Base-by-base conservation (phyloP, 257 asterid species). In the Plectranthus barbatus region DNA sequence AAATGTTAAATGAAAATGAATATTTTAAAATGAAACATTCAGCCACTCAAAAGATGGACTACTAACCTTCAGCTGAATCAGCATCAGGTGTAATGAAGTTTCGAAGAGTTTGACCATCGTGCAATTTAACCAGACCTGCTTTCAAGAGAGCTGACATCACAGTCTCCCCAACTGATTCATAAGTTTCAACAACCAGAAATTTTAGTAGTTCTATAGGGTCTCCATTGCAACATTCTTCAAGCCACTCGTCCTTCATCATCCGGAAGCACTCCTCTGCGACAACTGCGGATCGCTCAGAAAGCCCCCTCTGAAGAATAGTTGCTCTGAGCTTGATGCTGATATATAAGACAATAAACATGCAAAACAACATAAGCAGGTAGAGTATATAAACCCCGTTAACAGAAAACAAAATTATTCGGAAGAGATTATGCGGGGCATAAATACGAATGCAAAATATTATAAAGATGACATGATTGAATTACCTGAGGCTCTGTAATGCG, bases 161-260 rank as follows among this genome's bases (percentile, higher is more conserved):
- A 36, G 80, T 79, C 77, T 82, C 99, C 55, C 94, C 97, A 18
- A 83, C 91, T 45, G 74, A 76, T 77, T 93, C 99, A 77, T 92
- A 92, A 64, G 99, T 92, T 84, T 92, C 99, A 60, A 92, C 97
- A 75, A 89, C 99, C 62, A 92, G 95, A 76, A 65, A 92, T 72
- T 83, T 84, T 61, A 92, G 90, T 56, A 92, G 83, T 72, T 79
- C 75, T 52, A 86, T 66, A 45, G 86, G 88, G 76, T 90, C 84
- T 59, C 84, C 91, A 26, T 80, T 81, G 88, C 99, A 86, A 75
- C 80, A 76, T 66, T 89, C 85, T 46, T 72, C 83, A 55, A 89
- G 96, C 99, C 99, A 92, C 68, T 86, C 96, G 63, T 89, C 95
- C 79, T 82, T 86, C 86, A 92, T 56, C 90, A 89, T 73, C 66